phyloP scores from a whole-genome alignment of 305 asterid species.

The Fraxinus greggii region DNA sequence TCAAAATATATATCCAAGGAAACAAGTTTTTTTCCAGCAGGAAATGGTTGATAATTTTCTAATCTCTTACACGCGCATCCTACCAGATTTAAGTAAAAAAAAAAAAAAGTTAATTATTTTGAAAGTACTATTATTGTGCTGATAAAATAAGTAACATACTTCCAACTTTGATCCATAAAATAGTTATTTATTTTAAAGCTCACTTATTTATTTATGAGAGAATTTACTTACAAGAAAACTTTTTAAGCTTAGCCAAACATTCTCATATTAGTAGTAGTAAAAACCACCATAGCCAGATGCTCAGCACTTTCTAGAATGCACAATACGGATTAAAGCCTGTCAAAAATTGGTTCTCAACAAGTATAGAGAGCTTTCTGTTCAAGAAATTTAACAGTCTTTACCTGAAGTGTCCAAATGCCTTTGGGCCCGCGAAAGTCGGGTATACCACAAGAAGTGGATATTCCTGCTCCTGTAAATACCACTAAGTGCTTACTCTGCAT shows the following conservation, averaged over 20 bases:
- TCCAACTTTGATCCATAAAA: neutral
- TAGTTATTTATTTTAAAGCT: neutral
- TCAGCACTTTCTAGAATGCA: constrained; percentile 20
- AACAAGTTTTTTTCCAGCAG: neutral
- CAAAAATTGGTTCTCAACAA: constrained; percentile 9
- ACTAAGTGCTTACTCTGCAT: constrained; percentile 92
- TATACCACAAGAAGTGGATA: constrained; percentile 95
- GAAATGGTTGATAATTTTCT: neutral
- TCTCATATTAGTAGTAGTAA: neutral
- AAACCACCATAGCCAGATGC: constrained; percentile 4
- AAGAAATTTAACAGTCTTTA: constrained; percentile 25
- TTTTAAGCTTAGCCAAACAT: neutral
- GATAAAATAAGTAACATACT: neutral
- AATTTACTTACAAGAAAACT: neutral
- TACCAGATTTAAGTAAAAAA: neutral
- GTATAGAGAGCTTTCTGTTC: neutral
- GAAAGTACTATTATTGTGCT: constrained; percentile 1
- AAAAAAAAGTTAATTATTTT: neutral
- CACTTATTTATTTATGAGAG: neutral
- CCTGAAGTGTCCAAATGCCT: constrained; percentile 99
- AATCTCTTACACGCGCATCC: neutral
- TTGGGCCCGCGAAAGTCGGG: constrained; percentile 99
- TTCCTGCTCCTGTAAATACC: constrained; percentile 97
- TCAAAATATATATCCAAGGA: neutral
- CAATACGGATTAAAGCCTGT: constrained; percentile 6